phyloP scores from a whole-genome alignment of 139 green algal species.

The Desmodesmus armatus region DNA sequence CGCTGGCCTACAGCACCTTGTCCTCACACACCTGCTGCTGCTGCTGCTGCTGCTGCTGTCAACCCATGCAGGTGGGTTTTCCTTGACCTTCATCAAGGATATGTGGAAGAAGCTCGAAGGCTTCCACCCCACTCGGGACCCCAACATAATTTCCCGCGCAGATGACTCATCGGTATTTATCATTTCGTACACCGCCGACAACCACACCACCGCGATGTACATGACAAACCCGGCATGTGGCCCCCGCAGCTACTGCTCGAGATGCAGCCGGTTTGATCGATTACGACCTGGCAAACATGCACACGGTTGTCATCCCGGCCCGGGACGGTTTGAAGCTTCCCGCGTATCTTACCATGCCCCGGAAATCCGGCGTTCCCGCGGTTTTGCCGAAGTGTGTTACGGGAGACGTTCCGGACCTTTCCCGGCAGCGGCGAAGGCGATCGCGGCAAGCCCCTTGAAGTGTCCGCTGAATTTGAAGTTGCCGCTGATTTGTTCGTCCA shows the following conservation, averaged over 20 bases:
- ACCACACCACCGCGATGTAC: too few relatives aligned
- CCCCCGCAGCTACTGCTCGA: constrained; percentile 32
- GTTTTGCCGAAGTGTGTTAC: neutral
- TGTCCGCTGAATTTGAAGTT: too few relatives aligned
- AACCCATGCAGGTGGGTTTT: too few relatives aligned
- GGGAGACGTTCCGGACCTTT: too few relatives aligned
- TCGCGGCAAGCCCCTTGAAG: too few relatives aligned
- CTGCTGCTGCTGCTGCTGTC: too few relatives aligned
- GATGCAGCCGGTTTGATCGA: constrained; percentile 17
- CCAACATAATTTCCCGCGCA: neutral
- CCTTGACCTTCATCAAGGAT: constrained; percentile 7
- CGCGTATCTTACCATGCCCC: constrained; percentile 9
- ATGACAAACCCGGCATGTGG: constrained; percentile 1
- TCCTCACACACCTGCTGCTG: too few relatives aligned
- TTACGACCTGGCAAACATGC: constrained; percentile 20
- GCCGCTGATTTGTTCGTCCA: constrained; percentile 43
- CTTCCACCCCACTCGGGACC: neutral
- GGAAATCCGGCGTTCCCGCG: neutral
- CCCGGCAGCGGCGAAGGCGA: too few relatives aligned
- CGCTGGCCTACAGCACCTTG: too few relatives aligned
- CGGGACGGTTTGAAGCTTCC: constrained; percentile 23
- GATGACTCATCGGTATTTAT: constrained; percentile 23
- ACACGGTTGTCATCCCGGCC: constrained; percentile 12
- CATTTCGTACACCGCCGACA: too few relatives aligned
- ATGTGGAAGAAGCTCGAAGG: constrained; percentile 8